Base-by-base conservation (phyloP, 306 rosid species). In the Citrullus colocynthis region DNA sequence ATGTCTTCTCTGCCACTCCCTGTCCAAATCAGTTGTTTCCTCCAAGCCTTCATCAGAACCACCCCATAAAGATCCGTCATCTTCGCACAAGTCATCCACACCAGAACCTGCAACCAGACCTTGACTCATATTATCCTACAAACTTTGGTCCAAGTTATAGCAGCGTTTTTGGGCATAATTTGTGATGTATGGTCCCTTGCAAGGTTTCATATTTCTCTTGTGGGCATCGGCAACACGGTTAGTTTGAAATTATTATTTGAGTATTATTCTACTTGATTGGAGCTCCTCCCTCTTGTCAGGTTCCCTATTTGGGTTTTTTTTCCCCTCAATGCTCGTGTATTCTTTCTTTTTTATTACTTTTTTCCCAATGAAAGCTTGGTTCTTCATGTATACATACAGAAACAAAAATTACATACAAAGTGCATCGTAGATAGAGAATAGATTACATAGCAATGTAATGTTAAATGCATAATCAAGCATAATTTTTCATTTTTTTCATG, bases 1-100 rank as follows among this genome's bases (percentile, higher is more conserved):
- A 30, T 71, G 93, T 83, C 96, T 88, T 81, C 75, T 84, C 80
- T 89, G 88, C 95, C 95, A 91, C 78, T 91, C 98, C 85, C 88
- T 87, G 56, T 86, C 84, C 85, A 91, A 78, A 81, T 84, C 97
- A 39, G 82, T 81, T 45, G 79, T 20, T 44, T 65, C 81, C 63
- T 83, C 82, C 83, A 86, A 72, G 74, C 90, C 87, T 30, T 80
- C 91, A 49, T 84, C 90, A 77, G 83, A 84, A 79, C 37, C 86
- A 78, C 76, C 87, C 91, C 75, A 70, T 45, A 70, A 45, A 70
- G 75, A 70, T 70, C 57, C 75, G 45, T 82, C 88, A 34, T 78
- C 88, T 55, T 13, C 64, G 65, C 57, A 66, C 69, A 78, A 77
- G 82, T 86, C 82, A 84, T 80, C 85, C 45, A 69, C 82, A 55